A percentile compares a stretch with the other conserved stretches of the same genome.
These are phyloP conservation scores for Calycina herbarum DNA, from an alignment of 2,329 filamentous ascomycete species.

Conservation along the genomic window DNA sequence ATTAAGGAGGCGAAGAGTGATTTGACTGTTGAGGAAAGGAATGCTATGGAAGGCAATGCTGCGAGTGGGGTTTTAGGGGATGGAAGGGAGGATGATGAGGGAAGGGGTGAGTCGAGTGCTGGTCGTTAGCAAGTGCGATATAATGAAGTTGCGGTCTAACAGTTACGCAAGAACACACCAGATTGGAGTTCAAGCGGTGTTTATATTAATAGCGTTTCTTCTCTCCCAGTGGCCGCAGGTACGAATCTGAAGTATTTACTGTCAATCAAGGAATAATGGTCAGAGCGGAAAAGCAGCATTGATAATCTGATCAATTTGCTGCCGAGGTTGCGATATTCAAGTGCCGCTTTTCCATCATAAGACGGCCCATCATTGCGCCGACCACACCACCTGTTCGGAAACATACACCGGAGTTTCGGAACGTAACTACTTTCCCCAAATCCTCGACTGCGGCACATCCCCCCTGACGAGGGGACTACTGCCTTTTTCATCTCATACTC, in stretches of 20 bases:
- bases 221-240: too few species aligned
- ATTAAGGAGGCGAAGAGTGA: constrained; percentile 56
- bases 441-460: neutral
- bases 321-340: too few species aligned
- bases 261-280: too few species aligned
- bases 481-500: neutral
- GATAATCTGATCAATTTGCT: too few species aligned
- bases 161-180: too few species aligned
- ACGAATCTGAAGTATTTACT: too few species aligned
- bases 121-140: neutral
- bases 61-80: neutral
- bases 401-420: neutral
- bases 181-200: too few species aligned
- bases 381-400: too few species aligned
- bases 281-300: too few species aligned
- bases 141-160: neutral
- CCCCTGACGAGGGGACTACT: neutral
- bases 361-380: too few species aligned
- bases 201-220: too few species aligned
- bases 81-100: neutral
- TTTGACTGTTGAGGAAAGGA: constrained; percentile 56
- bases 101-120: neutral
- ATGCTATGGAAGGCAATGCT: constrained; percentile 26
- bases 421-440: neutral
- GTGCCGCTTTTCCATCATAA: too few species aligned